Evolutionary conservation across 331 rosid species (phyloP).

Genomic region (Pyracantha coccinea): DNA sequence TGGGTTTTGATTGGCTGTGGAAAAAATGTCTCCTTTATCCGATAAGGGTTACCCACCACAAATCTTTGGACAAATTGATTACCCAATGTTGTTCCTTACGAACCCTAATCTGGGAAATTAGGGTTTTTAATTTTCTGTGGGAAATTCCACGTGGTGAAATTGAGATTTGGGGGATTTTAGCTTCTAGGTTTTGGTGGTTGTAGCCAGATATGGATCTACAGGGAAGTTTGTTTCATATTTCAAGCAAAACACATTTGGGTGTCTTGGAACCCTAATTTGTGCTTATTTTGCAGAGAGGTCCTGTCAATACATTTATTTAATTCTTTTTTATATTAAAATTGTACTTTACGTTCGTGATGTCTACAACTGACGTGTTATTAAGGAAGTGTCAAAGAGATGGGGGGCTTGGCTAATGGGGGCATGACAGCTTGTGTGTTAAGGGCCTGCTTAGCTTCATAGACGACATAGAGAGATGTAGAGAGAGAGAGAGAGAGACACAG

Average conservation of each 20-base stretch:
- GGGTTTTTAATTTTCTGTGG: not conserved
- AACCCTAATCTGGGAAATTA: conserved; percentile 48
- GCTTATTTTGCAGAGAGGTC: conserved; percentile 4
- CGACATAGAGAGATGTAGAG: conserved; percentile 23
- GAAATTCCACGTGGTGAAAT: conserved; percentile 32
- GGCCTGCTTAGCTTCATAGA: conserved; percentile 37
- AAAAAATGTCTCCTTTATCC: conserved; percentile 12
- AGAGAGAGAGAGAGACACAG: no score
- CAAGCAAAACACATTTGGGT: conserved; percentile 18
- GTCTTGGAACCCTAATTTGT: conserved; percentile 30
- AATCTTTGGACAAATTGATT: conserved; percentile 13
- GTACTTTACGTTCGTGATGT: conserved; percentile 60
- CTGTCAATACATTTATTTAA: not conserved
- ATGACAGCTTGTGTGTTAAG: conserved; percentile 50
- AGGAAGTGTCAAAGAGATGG: conserved; percentile 75
- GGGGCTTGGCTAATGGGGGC: conserved; percentile 47
- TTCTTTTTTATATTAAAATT: conserved; percentile 15
- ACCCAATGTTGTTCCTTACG: conserved; percentile 4
- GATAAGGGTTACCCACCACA: conserved; percentile 9
- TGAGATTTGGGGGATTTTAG: conserved; percentile 32
- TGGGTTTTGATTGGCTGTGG: not conserved
- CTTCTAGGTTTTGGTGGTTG: conserved; percentile 3
- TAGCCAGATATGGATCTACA: conserved; percentile 33
- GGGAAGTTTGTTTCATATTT: conserved; percentile 25
- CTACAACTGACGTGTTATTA: conserved; percentile 57